A percentile compares a stretch with the other conserved stretches of the same genome.
Conservation (phyloP, 148 eudicot species). For the Vaccinium darrowii region DNA sequence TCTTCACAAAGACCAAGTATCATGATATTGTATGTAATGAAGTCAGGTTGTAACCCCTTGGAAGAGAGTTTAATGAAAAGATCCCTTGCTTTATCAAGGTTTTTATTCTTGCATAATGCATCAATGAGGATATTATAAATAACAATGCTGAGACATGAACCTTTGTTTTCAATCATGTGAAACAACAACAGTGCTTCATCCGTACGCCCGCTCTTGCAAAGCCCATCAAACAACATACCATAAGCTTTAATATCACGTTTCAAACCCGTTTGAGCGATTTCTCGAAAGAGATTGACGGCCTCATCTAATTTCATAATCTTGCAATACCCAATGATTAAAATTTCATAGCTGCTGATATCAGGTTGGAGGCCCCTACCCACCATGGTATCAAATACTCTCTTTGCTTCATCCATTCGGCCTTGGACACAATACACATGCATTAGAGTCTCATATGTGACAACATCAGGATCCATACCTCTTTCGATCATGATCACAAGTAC, state of each 20-base stretch:
- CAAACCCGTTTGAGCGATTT: conserved; percentile 8
- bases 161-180: not conserved
- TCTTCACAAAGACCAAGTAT: not conserved
- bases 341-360: not conserved
- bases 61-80: not conserved
- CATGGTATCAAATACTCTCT: not conserved
- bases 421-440: not conserved
- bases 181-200: not conserved
- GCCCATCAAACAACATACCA: not conserved
- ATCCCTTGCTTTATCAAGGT: not conserved
- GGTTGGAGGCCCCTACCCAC: not conserved
- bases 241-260: not conserved
- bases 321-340: conserved; percentile 16
- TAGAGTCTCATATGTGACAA: not conserved
- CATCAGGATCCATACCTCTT: not conserved
- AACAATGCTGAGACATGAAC: not conserved
- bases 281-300: conserved; percentile 4
- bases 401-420: not conserved
- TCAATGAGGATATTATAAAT: conserved; percentile 4
- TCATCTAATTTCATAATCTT: conserved; percentile 9
- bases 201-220: not conserved
- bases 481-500: not conserved
- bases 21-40: too few species aligned
- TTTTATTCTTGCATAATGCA: conserved; percentile 1
- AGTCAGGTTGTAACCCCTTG: not conserved